Conservation (phyloP, 352 stramenopile genomes). For the Phytophthora macrochlamydospora region DNA sequence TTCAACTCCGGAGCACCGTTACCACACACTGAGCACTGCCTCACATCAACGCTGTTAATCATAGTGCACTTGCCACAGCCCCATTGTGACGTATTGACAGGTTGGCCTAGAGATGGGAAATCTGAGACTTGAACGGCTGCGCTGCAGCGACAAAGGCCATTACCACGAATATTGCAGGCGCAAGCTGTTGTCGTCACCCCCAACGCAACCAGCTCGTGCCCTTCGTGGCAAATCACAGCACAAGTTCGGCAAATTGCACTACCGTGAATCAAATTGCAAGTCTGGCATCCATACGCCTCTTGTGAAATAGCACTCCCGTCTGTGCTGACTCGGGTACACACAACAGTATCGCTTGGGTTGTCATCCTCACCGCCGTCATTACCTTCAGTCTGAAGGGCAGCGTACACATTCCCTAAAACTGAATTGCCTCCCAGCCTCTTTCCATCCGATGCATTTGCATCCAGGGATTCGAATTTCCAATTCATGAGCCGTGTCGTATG, state of each 20-base stretch:
- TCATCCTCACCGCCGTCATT: constrained; percentile 12
- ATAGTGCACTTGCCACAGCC: constrained; percentile 86
- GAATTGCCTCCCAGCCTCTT: constrained; percentile 12
- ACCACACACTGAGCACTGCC: constrained; percentile 72
- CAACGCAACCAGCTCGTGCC: constrained; percentile 82
- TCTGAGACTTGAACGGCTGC: constrained; percentile 43
- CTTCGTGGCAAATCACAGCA: constrained; percentile 78
- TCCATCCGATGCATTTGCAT: constrained; percentile 9
- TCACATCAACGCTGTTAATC: constrained; percentile 63
- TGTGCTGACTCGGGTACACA: constrained; percentile 71
- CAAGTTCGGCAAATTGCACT: constrained; percentile 70
- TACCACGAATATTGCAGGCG: constrained; percentile 64
- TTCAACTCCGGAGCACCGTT: constrained; percentile 29
- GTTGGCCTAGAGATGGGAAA: constrained; percentile 37
- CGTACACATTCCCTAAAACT: constrained; percentile 50
- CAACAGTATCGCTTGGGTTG: constrained; percentile 30
- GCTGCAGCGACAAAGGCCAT: constrained; percentile 58
- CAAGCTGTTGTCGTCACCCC: constrained; percentile 72
- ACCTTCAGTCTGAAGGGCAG: constrained; percentile 25
- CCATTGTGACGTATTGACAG: constrained; percentile 63
- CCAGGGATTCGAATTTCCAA: constrained; percentile 42
- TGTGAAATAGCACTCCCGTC: constrained; percentile 85
- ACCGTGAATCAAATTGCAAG: constrained; percentile 75
- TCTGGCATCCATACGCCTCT: constrained; percentile 82
- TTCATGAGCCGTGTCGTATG: constrained; percentile 25